These are phyloP conservation scores for Collybia sordida DNA, from an alignment of 768 basidiomycete species.

Conservation along the genomic window DNA sequence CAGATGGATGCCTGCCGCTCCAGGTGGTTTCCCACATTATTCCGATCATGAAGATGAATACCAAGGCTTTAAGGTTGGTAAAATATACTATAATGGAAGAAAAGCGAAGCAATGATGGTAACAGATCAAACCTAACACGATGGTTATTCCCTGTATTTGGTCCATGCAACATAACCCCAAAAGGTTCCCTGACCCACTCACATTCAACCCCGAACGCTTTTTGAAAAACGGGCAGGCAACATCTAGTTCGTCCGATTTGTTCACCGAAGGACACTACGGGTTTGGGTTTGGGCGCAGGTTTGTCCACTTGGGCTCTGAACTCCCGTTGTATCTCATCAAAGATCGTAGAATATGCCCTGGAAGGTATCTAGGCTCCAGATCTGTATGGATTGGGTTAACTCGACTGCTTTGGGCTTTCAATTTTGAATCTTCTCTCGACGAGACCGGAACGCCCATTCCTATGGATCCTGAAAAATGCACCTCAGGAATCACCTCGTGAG, in stretches of 20 bases:
- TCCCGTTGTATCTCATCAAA: not conserved
- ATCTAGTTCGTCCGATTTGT: not conserved
- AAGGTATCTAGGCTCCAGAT: conserved; percentile 4
- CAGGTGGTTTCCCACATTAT: conserved; percentile 12
- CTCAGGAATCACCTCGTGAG: conserved; percentile 6
- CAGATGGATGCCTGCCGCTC: conserved; percentile 14
- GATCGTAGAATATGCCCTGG: not conserved
- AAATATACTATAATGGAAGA: too few species aligned
- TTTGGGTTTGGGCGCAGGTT: conserved; percentile 4
- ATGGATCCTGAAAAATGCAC: conserved; percentile 4
- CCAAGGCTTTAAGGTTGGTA: conserved; percentile 11
- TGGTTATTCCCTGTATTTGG: conserved; percentile 4
- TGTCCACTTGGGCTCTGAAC: not conserved
- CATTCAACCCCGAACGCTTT: conserved; percentile 1
- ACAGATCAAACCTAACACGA: conserved; percentile 1
- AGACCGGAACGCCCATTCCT: not conserved
- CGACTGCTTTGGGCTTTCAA: conserved; percentile 8
- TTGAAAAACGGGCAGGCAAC: not conserved
- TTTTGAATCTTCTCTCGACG: conserved; percentile 2
- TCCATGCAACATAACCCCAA: conserved; percentile 3
- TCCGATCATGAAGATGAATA: conserved; percentile 17
- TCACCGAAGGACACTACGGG: conserved; percentile 1
- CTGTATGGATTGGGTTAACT: conserved; percentile 5
- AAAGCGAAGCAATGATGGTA: too few species aligned
- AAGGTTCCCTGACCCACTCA: conserved; percentile 1